Conservation (phyloP, 1,284 basidiomycete genomes). For the Trichosporon sp. region DNA sequence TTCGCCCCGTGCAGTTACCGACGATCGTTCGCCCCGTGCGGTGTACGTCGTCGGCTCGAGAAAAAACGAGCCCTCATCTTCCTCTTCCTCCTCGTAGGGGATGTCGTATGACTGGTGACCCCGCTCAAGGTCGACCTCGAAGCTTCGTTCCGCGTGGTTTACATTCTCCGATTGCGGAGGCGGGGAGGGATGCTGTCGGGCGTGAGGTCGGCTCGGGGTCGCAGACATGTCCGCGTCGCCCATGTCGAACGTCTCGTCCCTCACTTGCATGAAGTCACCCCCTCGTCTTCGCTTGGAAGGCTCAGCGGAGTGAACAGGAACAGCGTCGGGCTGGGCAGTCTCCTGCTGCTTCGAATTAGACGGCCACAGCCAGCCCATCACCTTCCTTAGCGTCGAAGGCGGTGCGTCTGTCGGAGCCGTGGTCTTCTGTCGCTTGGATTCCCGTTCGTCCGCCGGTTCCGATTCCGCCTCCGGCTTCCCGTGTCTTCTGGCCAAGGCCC, state of each 20-base stretch:
- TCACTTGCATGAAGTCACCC: background rate
- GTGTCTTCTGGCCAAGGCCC: background rate
- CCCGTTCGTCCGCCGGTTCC: background rate
- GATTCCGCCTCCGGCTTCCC: background rate
- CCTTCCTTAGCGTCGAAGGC: background rate
- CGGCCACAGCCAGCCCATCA: background rate
- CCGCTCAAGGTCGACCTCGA: background rate
- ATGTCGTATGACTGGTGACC: background rate
- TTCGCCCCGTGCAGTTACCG: background rate
- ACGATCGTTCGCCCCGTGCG: background rate
- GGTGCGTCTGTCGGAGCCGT: background rate
- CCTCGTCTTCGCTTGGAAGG: background rate
- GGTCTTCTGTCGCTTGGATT: background rate
- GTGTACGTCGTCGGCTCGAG: background rate
- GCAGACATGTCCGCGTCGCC: constrained; percentile 10
- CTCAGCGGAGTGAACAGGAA: background rate
- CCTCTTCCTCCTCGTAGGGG: background rate
- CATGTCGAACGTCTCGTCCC: constrained; percentile 9
- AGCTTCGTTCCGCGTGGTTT: background rate
- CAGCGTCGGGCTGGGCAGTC: background rate
- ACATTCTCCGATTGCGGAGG: background rate
- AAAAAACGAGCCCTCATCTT: background rate
- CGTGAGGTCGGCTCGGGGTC: constrained; percentile 8
- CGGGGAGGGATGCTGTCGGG: background rate
- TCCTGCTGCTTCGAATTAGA: background rate